Percentiles rank a stretch among this genome's conserved stretches.
These are phyloP conservation scores for Fusarium mexicanum DNA, from an alignment of 2,329 filamentous ascomycete species.

Conservation along the genomic window DNA sequence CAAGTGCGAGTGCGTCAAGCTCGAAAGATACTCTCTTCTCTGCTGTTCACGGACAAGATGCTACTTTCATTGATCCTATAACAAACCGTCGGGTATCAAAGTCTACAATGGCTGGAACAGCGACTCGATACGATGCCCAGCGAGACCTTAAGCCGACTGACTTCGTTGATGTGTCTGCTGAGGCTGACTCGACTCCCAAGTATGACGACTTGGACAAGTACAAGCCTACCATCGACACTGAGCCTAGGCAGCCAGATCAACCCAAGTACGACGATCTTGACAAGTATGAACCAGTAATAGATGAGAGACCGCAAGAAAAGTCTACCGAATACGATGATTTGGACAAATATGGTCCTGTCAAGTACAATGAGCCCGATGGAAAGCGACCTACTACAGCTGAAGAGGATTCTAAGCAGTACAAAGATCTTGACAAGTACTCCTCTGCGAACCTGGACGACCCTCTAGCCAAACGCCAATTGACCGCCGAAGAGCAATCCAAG, in stretches of 20 bases:
- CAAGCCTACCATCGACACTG: conserved; percentile 45
- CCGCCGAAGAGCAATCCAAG: conserved; percentile 50
- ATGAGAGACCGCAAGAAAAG: conserved; percentile 42
- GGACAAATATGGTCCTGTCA: conserved; percentile 50
- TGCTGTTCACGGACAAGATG: conserved; percentile 33
- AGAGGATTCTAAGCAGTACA: conserved; percentile 48
- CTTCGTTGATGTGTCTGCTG: conserved; percentile 32
- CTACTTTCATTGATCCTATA: conserved; percentile 63
- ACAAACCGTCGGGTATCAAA: conserved; percentile 63
- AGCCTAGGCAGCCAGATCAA: conserved; percentile 27
- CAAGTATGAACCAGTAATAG: conserved; percentile 50
- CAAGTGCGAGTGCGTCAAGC: conserved; percentile 31
- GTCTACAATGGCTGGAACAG: conserved; percentile 27
- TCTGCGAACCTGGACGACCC: conserved; percentile 45
- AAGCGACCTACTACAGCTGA: conserved; percentile 33
- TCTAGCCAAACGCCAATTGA: conserved; percentile 39
- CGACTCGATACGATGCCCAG: conserved; percentile 46
- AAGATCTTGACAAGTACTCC: conserved; percentile 50
- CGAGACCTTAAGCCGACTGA: conserved; percentile 49
- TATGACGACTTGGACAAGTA: conserved; percentile 51
- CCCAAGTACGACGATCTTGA: conserved; percentile 47
- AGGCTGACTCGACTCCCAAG: conserved; percentile 40
- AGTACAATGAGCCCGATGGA: conserved; percentile 45
- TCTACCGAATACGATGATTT: conserved; percentile 50
- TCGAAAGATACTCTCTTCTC: conserved; percentile 32